Conservation (phyloP, 2,329 filamentous ascomycete species). For the Colletotrichum nymphaeae region DNA sequence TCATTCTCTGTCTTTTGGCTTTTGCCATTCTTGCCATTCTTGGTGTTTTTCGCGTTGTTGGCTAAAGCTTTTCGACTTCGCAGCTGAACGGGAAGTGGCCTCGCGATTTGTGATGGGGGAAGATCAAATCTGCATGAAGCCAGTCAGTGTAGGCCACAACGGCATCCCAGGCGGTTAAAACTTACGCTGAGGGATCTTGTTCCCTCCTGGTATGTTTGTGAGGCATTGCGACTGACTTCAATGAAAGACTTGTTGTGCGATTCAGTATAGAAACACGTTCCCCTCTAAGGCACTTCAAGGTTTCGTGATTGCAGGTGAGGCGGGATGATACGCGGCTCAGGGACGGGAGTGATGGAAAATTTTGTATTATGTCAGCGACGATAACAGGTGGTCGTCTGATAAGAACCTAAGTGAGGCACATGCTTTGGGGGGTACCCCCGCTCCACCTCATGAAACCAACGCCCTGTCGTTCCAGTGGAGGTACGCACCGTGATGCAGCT, state of each 20-base stretch:
- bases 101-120: constrained; percentile 60
- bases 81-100: constrained; percentile 59
- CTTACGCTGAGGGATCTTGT: constrained; percentile 66
- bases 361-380: constrained; percentile 27
- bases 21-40: constrained; percentile 43
- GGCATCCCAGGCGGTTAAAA: constrained; percentile 16
- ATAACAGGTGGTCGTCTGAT: constrained; percentile 12
- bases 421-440: not conserved
- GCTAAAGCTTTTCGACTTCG: constrained; percentile 21
- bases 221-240: constrained; percentile 68
- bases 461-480: not conserved
- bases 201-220: constrained; percentile 84
- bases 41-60: not conserved
- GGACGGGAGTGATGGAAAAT: not conserved
- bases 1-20: constrained; percentile 41
- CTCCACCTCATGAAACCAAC: not conserved
- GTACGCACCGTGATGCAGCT: not conserved
- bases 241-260: not conserved
- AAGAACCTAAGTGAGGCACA: not conserved
- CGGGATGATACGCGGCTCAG: not conserved
- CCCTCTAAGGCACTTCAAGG: not conserved
- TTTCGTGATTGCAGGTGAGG: not conserved
- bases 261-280: not conserved
- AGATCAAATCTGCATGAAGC: constrained; percentile 58
- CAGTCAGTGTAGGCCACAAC: constrained; percentile 16